Evolutionary conservation across 768 basidiomycete genomes (phyloP).

Genomic region (Amanita fuliginea): DNA sequence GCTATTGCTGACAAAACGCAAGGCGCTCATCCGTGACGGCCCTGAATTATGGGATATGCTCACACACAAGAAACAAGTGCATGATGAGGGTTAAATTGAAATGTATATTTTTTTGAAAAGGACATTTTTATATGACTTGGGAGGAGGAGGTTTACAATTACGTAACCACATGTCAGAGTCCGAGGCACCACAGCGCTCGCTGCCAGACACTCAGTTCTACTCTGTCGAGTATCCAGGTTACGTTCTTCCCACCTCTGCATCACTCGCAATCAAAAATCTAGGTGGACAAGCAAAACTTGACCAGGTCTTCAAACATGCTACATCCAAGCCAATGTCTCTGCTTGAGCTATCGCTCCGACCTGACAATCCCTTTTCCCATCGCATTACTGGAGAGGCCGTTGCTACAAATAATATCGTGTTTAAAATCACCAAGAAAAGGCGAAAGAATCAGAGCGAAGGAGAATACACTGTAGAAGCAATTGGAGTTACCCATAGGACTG

Average conservation of each 20-base stretch:
- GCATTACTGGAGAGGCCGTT: constrained; percentile 72
- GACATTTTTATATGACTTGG: too few species aligned
- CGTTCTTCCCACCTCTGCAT: constrained; percentile 49
- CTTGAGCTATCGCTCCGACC: constrained; percentile 73
- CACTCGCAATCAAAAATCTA: constrained; percentile 49
- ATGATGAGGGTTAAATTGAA: constrained; percentile 9
- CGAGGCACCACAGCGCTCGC: constrained; percentile 24
- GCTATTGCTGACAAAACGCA: neutral
- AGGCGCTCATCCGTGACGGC: constrained; percentile 72
- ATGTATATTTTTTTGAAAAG: too few species aligned
- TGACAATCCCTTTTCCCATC: constrained; percentile 71
- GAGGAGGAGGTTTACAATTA: too few species aligned
- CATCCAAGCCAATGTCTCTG: constrained; percentile 48
- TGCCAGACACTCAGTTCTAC: constrained; percentile 55
- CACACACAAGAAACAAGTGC: constrained; percentile 18
- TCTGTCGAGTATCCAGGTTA: constrained; percentile 91
- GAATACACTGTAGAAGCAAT: constrained; percentile 68
- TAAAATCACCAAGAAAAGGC: constrained; percentile 68
- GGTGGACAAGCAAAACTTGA: constrained; percentile 67
- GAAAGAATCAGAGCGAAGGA: constrained; percentile 33
- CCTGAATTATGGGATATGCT: constrained; percentile 64
- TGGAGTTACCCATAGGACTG: constrained; percentile 73
- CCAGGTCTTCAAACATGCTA: constrained; percentile 61
- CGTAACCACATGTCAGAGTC: too few species aligned
- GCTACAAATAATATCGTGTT: constrained; percentile 73